phyloP scores from a whole-genome alignment of 2,329 filamentous ascomycete genomes.

The Tympanopsis confertula region DNA sequence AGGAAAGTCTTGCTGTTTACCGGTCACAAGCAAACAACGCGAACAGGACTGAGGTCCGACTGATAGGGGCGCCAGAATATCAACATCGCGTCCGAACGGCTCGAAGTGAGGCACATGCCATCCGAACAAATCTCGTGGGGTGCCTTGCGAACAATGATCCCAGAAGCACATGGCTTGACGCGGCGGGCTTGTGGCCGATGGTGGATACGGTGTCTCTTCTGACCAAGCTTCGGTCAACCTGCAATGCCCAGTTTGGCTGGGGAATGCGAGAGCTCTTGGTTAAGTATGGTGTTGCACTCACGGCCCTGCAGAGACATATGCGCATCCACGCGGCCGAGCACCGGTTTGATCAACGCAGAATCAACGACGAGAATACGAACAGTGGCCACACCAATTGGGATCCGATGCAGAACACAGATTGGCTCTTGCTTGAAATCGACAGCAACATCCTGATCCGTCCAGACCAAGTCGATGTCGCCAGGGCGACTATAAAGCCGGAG shows the following conservation, averaged over 20 bases:
- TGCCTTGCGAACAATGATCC: not conserved
- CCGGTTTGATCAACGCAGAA: constrained; percentile 9
- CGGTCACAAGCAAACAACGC: not conserved
- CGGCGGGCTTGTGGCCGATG: not conserved
- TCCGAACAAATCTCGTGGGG: not conserved
- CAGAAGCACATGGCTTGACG: not conserved
- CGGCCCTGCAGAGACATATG: constrained; percentile 26
- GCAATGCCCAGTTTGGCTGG: constrained; percentile 12
- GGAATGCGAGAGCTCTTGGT: constrained; percentile 23
- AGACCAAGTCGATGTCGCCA: constrained; percentile 50
- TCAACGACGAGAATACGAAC: constrained; percentile 30
- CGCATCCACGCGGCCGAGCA: constrained; percentile 23
- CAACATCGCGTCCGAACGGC: not conserved
- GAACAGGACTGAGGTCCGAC: not conserved
- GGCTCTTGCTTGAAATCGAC: constrained; percentile 58
- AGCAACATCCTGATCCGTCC: constrained; percentile 47
- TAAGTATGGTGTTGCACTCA: constrained; percentile 24
- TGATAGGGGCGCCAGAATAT: no score
- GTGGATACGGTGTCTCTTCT: not conserved
- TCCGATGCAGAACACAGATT: constrained; percentile 41
- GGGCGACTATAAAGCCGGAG: constrained; percentile 41
- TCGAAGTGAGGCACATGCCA: not conserved
- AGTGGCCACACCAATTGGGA: constrained; percentile 44
- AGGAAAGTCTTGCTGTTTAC: not conserved
- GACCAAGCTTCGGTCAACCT: constrained; percentile 20